Evolutionary conservation across 345 rosid species (phyloP).

Genomic region (Laguncularia racemosa): DNA sequence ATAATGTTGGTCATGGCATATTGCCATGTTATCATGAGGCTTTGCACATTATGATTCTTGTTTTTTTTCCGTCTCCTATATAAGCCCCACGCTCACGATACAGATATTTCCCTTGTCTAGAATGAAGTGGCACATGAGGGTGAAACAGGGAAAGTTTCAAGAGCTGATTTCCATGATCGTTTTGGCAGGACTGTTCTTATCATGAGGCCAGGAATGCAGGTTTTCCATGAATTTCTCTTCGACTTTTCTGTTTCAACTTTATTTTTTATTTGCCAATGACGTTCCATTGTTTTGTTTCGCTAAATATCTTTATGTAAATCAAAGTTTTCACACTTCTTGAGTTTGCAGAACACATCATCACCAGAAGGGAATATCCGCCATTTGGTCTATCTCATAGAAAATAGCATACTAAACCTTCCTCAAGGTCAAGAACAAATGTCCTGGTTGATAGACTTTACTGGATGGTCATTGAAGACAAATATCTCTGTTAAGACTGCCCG

Average conservation of each 20-base stretch:
- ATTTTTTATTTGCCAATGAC: neutral
- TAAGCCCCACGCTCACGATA: neutral
- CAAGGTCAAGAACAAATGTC: constrained; percentile 88
- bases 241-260: neutral
- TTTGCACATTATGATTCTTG: no score
- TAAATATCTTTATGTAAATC: neutral
- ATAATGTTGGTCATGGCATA: no score
- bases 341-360: constrained; percentile 61
- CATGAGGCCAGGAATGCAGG: constrained; percentile 91
- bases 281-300: neutral
- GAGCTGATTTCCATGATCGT: constrained; percentile 73
- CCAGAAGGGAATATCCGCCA: constrained; percentile 67
- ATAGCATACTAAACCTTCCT: constrained; percentile 67
- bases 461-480: constrained; percentile 52
- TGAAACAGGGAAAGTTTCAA: constrained; percentile 79
- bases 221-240: constrained; percentile 6
- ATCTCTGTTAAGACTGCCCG: constrained; percentile 53
- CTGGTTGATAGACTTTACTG: constrained; percentile 90
- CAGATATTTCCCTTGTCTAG: constrained; percentile 19
- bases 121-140: constrained; percentile 84
- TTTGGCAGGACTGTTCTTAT: constrained; percentile 81
- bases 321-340: neutral
- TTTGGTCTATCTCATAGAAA: constrained; percentile 82
- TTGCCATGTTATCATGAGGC: no score
- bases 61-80: neutral